Conservation (phyloP, 805 yeast genomes). For the Pichia scutulata region DNA sequence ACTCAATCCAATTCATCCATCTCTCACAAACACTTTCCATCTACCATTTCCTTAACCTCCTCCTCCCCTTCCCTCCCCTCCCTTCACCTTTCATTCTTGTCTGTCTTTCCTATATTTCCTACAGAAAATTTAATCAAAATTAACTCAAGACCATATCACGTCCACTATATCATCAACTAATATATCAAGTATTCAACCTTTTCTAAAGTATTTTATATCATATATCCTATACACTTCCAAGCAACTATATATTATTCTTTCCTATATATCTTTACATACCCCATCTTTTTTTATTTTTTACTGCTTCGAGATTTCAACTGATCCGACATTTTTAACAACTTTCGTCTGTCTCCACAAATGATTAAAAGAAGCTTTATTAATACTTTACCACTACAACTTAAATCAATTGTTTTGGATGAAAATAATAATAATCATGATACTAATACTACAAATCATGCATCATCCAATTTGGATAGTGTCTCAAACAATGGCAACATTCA, state of each 20-base stretch:
- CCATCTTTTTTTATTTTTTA: no score
- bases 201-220: neutral
- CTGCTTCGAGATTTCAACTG: no score
- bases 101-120: neutral
- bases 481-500: neutral
- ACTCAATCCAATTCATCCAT: neutral
- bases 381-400: conserved; percentile 14
- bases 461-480: neutral
- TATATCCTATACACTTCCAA: neutral
- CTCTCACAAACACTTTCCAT: neutral
- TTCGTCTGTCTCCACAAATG: conserved; percentile 9
- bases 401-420: conserved; percentile 8
- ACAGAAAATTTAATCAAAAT: neutral
- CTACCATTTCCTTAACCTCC: no score
- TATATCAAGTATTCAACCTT: neutral
- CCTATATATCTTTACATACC: neutral
- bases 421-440: neutral
- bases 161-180: neutral
- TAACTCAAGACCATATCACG: neutral
- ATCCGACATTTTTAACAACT: no score
- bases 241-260: neutral
- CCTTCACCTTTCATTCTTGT: neutral
- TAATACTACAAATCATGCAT: neutral
- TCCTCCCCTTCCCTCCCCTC: neutral
- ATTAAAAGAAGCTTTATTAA: conserved; percentile 18